Evolutionary conservation across 2,329 filamentous ascomycete genomes (phyloP), one percentile per base, ranked within the genome.

Genomic region (Fusarium sp.): DNA sequence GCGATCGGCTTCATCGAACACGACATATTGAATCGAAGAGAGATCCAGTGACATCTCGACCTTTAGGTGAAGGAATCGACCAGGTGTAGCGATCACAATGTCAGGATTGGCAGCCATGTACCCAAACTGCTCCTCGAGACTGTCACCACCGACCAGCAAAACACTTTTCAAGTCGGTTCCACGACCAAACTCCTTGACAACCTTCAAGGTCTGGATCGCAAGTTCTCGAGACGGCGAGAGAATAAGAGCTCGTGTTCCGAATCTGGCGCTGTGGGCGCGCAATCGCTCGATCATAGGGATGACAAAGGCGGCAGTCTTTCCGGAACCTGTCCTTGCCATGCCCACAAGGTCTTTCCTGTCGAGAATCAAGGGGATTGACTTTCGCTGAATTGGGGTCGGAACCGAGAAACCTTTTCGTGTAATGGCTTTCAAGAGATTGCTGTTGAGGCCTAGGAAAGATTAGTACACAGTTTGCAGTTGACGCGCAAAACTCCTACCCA

Each of bases 241-340:
- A 71, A 99, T 93, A 69, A 99, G 86, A 14, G 93, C 97, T 79
- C 97, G 90, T 52, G 95, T 91, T 62, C 97, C 97, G 73, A 98
- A 92, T 79, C 93, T 93, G 33, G 92, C 92, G 80, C 94, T 97
- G 82, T 99, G 97, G 27, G 91, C 89, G 83, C 95, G 97, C 70
- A 99, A 86, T 75, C 93, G 94, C 85, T 99, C 95, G 70, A 99
- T 95, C 96, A 99, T 98, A 50, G 97, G 97, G 74, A 99, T 97
- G 30, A 98, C 95, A 82, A 99, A 99, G 25, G 97, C 97, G 1
- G 95, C 97, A 1, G 97, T 99, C 87, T 99, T 99, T 86, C 97
- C 97, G 22, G 95, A 98, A 81, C 97, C 97, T n/a, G 97, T 99
- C 75, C 97, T 90, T 9, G 97, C 97, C 97, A 99, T 99, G 75